phyloP scores from a whole-genome alignment of 73 alveolate species.

The Paramecium bursaria region DNA sequence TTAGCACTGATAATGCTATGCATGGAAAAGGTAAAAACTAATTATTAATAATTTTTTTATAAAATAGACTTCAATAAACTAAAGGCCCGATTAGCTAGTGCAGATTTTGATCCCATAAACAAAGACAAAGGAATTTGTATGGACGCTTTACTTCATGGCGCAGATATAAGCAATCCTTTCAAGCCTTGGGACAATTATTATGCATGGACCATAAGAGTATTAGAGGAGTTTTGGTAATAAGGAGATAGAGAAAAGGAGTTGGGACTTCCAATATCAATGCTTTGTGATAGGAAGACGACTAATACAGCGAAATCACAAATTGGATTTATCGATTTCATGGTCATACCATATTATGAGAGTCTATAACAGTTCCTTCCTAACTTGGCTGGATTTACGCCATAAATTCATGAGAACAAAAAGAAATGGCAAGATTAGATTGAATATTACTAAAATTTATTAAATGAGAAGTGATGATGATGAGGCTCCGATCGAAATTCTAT shows the following conservation, averaged over 20 bases:
- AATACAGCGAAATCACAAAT: slow-evolving; percentile 88
- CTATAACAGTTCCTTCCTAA: slow-evolving; percentile 54
- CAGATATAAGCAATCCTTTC: slow-evolving; percentile 90
- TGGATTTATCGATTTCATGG: slow-evolving; percentile 94
- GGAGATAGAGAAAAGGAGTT: slow-evolving; percentile 92
- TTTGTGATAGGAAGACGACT: slow-evolving; percentile 94
- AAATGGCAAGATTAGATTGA: slow-evolving; percentile 43
- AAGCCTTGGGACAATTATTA: slow-evolving; percentile 77
- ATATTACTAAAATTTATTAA: neutral
- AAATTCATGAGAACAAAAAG: slow-evolving; percentile 23
- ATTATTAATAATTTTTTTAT: no score
- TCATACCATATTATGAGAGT: slow-evolving; percentile 80
- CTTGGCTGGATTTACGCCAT: slow-evolving; percentile 3
- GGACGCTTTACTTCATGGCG: slow-evolving; percentile 79
- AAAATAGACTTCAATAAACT: slow-evolving; percentile 16
- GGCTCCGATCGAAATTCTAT: no score
- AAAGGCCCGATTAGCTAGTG: slow-evolving; percentile 29
- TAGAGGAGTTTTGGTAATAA: slow-evolving; percentile 84
- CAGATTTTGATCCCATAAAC: slow-evolving; percentile 74
- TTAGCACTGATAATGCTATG: slow-evolving; percentile 90
- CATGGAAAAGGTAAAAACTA: slow-evolving; percentile 74
- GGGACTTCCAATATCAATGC: slow-evolving; percentile 86
- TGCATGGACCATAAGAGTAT: slow-evolving; percentile 84
- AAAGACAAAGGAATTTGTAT: slow-evolving; percentile 76
- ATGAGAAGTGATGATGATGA: neutral